A percentile compares a stretch with the other conserved stretches of the same genome.
These are phyloP conservation scores for Lenwebbia sp. DNA, from an alignment of 345 rosid genomes.

Conservation along the genomic window DNA sequence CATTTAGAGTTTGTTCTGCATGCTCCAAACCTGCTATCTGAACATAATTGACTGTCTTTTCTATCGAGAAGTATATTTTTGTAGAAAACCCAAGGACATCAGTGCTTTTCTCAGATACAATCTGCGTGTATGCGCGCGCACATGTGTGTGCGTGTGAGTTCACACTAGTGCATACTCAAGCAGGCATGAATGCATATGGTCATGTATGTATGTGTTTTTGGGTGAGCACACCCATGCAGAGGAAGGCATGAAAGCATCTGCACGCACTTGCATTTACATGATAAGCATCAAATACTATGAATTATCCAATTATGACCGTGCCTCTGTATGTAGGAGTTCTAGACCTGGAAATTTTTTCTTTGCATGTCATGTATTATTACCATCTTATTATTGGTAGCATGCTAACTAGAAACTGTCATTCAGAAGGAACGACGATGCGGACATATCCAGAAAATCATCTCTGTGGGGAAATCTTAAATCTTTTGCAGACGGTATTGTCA, in stretches of 20 bases:
- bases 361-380: not conserved
- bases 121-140: not conserved
- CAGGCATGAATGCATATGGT: not conserved
- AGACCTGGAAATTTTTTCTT: not conserved
- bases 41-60: not conserved
- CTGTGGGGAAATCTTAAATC: constrained; percentile 33
- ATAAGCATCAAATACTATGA: not conserved
- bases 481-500: constrained; percentile 20
- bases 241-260: not conserved
- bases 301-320: not conserved
- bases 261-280: not conserved
- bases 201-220: not conserved
- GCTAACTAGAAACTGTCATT: not conserved
- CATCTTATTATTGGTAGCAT: not conserved
- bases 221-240: not conserved
- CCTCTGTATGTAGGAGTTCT: not conserved
- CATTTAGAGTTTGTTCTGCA: not conserved
- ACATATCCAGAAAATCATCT: constrained; percentile 6
- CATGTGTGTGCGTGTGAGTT: too few relatives aligned
- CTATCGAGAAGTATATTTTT: not conserved
- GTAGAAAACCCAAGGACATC: not conserved
- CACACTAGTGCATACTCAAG: not conserved
- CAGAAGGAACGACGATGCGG: constrained; percentile 1
- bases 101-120: not conserved
- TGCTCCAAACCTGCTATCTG: not conserved